Base-by-base conservation (phyloP, 148 eudicot genomes). In the Vaccinium darrowii region DNA sequence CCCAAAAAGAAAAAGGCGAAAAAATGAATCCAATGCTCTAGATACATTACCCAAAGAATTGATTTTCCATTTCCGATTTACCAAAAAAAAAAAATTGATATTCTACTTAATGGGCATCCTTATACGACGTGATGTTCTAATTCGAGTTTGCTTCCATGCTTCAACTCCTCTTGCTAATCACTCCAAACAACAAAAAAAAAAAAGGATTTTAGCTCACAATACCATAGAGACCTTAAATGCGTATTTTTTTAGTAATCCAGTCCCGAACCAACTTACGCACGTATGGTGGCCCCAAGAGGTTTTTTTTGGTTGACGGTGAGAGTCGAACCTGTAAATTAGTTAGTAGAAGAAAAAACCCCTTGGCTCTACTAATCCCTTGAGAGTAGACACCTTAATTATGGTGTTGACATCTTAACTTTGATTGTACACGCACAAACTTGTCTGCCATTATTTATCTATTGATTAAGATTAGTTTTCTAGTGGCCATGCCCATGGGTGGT, bases 401-500 rank as follows among this genome's bases (percentile, higher is more conserved):
- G 5, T 49, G 27, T 76, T 11, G 21, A 25, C 49, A 49, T 4
- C 62, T 49, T 49, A 43, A 12, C 30, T 9, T 76, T 49, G 79
- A 21, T 21, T 8, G 16, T 49, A 39, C 15, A 19, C 2, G 49
- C 11, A n/a, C 49, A 23, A 47, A 19, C 80, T 30, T 51, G 80
- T 23, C 60, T 78, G 58, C 58, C 51, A 30, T 80, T 56, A 16
- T 67, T 80, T 79, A 6, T 23, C 16, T 54, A n/a, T 10, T 30
- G 57, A 16, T 33, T 56, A 57, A 53, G 25, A 11, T 0, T 1
- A 36, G 36, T 56, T 30, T 80, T 80, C 82, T 80, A 54, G 65
- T 79, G 47, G 12, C 21, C 16, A 36, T 36, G 51, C 52, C 58
- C 71, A 58, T 80, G 51, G 82, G 69, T 57, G 50, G 82, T 80